These are phyloP conservation scores for Lecanicillium sp. DNA, from an alignment of 2,329 filamentous ascomycete genomes.

Conservation along the genomic window DNA sequence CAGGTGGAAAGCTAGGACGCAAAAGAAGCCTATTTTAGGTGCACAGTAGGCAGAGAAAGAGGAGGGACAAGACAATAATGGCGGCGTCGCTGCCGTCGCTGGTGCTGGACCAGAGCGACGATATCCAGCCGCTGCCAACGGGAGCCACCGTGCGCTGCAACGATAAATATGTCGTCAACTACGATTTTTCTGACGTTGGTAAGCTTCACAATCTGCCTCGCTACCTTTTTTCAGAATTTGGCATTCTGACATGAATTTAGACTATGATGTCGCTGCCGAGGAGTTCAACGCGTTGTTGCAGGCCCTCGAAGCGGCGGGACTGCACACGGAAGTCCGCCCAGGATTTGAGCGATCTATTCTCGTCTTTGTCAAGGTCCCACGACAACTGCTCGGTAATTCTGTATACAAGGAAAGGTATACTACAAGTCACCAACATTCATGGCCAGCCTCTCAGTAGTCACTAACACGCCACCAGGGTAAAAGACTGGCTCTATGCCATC, in stretches of 20 bases:
- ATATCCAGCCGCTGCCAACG: neutral
- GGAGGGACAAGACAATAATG: too few species aligned
- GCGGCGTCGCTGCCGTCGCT: slow-evolving; percentile 5
- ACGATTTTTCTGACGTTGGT: slow-evolving; percentile 29
- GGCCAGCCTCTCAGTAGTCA: neutral
- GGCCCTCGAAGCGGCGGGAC: slow-evolving; percentile 53
- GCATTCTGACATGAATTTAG: slow-evolving; percentile 13
- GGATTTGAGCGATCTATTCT: slow-evolving; percentile 61
- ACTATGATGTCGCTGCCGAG: slow-evolving; percentile 23
- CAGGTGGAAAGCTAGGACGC: too few species aligned
- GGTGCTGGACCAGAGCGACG: slow-evolving; percentile 1
- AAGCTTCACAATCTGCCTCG: neutral
- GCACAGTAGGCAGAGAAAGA: too few species aligned
- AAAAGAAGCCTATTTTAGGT: too few species aligned
- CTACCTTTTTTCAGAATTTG: neutral
- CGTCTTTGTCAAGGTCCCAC: slow-evolving; percentile 58
- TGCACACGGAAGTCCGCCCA: slow-evolving; percentile 64
- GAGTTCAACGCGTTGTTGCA: slow-evolving; percentile 41
- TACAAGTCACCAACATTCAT: too few species aligned
- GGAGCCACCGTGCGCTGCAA: slow-evolving; percentile 15
- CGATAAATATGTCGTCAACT: slow-evolving; percentile 33
- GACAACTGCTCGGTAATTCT: slow-evolving; percentile 54
- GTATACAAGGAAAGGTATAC: slow-evolving; percentile 60
- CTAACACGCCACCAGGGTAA: slow-evolving; percentile 41
- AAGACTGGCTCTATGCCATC: slow-evolving; percentile 69